Conservation (phyloP, 306 rosid species). For the Astragalus membranaceus region DNA sequence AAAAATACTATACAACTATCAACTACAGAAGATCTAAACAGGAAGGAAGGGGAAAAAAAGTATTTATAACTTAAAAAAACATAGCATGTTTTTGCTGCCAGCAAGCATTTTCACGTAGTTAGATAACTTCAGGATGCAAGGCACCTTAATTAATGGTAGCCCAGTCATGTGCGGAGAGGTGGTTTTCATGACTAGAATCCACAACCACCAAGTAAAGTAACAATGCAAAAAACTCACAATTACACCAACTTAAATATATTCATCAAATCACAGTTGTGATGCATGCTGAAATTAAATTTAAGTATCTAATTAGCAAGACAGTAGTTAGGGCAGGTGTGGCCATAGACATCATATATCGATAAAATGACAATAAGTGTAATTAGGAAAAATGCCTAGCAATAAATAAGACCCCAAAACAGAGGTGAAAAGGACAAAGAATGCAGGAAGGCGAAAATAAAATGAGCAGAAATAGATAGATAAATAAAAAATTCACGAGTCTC, state of each 20-base stretch:
- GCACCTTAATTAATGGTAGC: neutral
- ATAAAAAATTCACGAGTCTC: neutral
- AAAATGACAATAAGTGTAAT: neutral
- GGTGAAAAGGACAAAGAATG: neutral
- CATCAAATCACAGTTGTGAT: neutral
- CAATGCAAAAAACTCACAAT: neutral
- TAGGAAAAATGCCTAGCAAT: neutral
- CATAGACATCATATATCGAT: neutral
- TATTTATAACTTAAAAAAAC: neutral
- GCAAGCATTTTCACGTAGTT: slow-evolving; percentile 10
- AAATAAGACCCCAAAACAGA: neutral
- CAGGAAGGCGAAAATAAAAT: neutral
- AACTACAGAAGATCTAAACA: neutral
- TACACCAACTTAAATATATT: neutral
- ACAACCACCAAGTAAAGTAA: neutral
- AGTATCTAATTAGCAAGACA: neutral
- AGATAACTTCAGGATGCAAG: neutral
- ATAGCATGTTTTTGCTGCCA: neutral
- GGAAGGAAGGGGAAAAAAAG: neutral
- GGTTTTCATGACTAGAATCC: neutral
- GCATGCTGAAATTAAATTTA: neutral
- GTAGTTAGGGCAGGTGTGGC: neutral
- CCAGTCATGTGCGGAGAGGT: neutral
- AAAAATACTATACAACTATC: neutral
- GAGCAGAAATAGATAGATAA: neutral